Conservation (phyloP, 2,329 filamentous ascomycete species). For the Stachybotrys elegans region DNA sequence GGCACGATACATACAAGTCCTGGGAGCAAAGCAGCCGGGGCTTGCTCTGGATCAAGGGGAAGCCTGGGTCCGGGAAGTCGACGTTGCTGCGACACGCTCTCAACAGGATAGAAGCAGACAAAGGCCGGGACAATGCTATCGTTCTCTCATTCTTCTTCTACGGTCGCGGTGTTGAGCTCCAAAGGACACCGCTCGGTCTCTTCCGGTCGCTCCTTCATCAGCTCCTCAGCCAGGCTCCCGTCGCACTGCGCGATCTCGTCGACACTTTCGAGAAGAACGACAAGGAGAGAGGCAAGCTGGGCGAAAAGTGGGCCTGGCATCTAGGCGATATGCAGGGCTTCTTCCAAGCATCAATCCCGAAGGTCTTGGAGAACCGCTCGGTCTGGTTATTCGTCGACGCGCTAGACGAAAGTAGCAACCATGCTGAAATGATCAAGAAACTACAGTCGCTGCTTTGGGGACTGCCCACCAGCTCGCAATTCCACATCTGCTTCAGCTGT, state of each 20-base stretch:
- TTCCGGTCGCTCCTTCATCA: conserved; percentile 4
- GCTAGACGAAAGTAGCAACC: conserved; percentile 26
- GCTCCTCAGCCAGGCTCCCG: conserved; percentile 18
- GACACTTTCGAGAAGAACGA: conserved; percentile 7
- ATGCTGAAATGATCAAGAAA: conserved; percentile 13
- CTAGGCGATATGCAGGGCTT: conserved; percentile 13
- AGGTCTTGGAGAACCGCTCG: conserved; percentile 10
- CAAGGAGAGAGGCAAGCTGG: conserved; percentile 7
- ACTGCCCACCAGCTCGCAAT: conserved; percentile 3
- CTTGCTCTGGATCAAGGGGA: conserved; percentile 30
- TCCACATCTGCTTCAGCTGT: conserved; percentile 25
- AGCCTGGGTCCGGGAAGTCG: conserved; percentile 31
- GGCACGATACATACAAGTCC: not conserved
- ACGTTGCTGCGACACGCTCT: conserved; percentile 22
- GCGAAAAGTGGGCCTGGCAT: conserved; percentile 22
- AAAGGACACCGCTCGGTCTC: conserved; percentile 1
- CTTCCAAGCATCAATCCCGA: conserved; percentile 14
- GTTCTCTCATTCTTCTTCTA: conserved; percentile 31
- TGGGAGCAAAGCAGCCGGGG: conserved; percentile 2
- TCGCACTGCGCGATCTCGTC: conserved; percentile 13
- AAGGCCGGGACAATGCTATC: conserved; percentile 8
- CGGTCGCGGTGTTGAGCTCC: conserved; percentile 3
- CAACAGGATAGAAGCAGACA: no score
- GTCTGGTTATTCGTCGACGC: conserved; percentile 28
- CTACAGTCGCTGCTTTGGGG: conserved; percentile 15